Base-by-base conservation (phyloP, 73 alveolate genomes). In the Stentor coeruleus region DNA sequence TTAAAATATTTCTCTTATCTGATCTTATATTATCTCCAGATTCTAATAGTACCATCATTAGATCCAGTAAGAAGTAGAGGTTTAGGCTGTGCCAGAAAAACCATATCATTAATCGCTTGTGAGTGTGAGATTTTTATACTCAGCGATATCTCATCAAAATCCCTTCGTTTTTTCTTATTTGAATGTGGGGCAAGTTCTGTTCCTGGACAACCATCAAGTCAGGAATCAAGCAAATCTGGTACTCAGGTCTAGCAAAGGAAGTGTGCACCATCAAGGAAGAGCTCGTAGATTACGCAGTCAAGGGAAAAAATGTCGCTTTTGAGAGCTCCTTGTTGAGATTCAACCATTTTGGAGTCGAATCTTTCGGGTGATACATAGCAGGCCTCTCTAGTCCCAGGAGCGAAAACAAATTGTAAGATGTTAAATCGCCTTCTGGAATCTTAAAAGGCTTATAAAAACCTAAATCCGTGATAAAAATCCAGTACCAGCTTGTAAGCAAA, bases 361-460 rank as follows among this genome's bases (percentile, higher is more conserved):
- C 99, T 84, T 84, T 95, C 99, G 15, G 99, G 98, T 33, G 99
- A 97, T 33, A 93, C 81, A 86, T 95, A 95, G 88, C 99, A 93
- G 74, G 95, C 84, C 77, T 86, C 86, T 77, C 91, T 92, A 84
- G 90, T 93, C 76, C 90, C 94, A 59, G 80, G 85, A 42, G 96
- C 95, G 87, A 95, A 95, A 58, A 93, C 81, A 35, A 76, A 58
- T 92, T 93, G 87, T 91, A 93, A 3, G 74, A 73, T 60, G 89
- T 89, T 76, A 93, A 83, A 59, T 93, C 92, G 74, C 89, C 96
- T 57, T 88, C 93, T 26, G 83, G 83, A 38, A 95, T 60, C 76
- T 75, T 84, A 3, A 88, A 88, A 0, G 99, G 99, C 77, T 95
- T 95, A 84, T 90, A 95, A 33, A 84, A 80, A 0, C 89, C 81